A percentile compares a stretch with the other conserved stretches of the same genome.
phyloP scores from a whole-genome alignment of 2,329 filamentous ascomycete genomes.

The Fusarium sp. region DNA sequence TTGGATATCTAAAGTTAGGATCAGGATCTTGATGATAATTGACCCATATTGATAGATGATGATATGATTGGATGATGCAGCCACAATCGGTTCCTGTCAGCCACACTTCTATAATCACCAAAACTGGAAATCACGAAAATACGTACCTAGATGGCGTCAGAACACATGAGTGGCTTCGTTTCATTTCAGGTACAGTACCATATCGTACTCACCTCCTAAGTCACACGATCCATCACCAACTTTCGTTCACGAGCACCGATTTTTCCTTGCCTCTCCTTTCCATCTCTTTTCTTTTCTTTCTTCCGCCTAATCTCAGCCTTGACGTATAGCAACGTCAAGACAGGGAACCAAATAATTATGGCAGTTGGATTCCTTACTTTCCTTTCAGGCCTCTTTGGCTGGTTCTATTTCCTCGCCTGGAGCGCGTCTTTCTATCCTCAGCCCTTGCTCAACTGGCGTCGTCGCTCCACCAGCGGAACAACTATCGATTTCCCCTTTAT shows the following conservation, averaged over 20 bases:
- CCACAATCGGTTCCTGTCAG: slow-evolving; percentile 30
- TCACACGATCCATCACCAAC: slow-evolving; percentile 25
- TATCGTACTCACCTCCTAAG: background rate
- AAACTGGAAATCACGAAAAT: background rate
- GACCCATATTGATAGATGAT: slow-evolving; percentile 6
- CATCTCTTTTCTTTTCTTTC: background rate
- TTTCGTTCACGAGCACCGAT: slow-evolving; percentile 1
- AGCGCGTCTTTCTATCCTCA: slow-evolving; percentile 94
- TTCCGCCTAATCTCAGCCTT: background rate
- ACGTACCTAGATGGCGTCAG: slow-evolving; percentile 36
- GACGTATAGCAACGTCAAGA: background rate
- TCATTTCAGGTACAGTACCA: background rate
- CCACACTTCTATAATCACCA: slow-evolving; percentile 25
- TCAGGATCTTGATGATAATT: slow-evolving; percentile 1
- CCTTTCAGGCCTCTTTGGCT: slow-evolving; percentile 73
- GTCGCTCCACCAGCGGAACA: slow-evolving; percentile 82
- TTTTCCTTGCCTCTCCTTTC: background rate
- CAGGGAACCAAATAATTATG: slow-evolving; percentile 20
- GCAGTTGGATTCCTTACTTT: slow-evolving; percentile 56
- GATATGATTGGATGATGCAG: slow-evolving; percentile 28
- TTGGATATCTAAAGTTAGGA: too few species aligned
- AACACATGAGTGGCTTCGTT: slow-evolving; percentile 25
- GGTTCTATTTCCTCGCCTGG: slow-evolving; percentile 83
- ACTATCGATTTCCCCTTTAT: slow-evolving; percentile 88
- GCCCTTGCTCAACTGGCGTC: slow-evolving; percentile 79